Base-by-base conservation (phyloP, 179 eudicot species). In the Drosera spatulata region DNA sequence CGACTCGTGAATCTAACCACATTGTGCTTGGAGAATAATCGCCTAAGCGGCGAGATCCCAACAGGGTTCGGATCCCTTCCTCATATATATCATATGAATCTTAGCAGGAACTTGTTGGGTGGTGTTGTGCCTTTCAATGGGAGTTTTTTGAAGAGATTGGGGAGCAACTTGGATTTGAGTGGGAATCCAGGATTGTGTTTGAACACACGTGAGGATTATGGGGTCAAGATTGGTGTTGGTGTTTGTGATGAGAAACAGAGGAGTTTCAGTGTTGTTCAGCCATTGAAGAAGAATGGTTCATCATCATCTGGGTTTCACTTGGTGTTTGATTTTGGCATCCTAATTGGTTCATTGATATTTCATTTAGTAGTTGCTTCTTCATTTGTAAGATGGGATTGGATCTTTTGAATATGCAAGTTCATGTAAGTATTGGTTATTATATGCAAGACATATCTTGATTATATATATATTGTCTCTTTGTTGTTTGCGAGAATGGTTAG, bases 131-230 rank as follows among this genome's bases (percentile, higher is more conserved):
- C 91, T 11, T 87, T 87, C 61, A 73, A 79, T 67, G 71, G 76
- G 54, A 79, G 81, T 39, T 87, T 87, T 64, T 57, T 82, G 47
- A 75, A 50, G 61, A 85, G 91, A 58, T 57, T 87, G 10, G 88
- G 87, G 3, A 82, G 64, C 47, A 85, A 85, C 52, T 71, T 87
- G 68, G 91, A 85, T 60, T 56, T 87, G 55, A 82, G 88, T 59
- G 80, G 78, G 2, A 87, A 87, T 66, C 72, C 71, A 43, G 82
- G 86, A 65, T 71, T 87, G 68, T 87, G 96, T 75, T 70, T 85
- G 75, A 83, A 69, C 48, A 75, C 83, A 41, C 61, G 70, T 60
- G 80, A 73, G 58, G 75, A 54, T 10, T 37, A 57, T 61, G 72
- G 60, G 15, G 37, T 50, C 13, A 50, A 50, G 10, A 50, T 50